Base-by-base conservation (phyloP, 306 rosid genomes). In the Clitoria ternatea region DNA sequence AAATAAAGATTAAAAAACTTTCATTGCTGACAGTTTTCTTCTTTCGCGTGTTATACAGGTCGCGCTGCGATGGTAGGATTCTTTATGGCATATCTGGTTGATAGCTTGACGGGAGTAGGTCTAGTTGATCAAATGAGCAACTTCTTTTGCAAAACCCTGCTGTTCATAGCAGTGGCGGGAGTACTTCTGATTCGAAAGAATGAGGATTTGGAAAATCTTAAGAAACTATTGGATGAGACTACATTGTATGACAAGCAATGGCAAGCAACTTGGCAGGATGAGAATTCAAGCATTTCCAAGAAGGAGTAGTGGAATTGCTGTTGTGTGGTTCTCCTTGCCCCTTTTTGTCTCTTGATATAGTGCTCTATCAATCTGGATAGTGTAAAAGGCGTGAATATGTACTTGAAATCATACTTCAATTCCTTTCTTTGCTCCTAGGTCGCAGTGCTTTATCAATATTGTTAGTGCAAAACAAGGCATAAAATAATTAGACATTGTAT, bases 181-280 rank as follows among this genome's bases (percentile, higher is more conserved):
- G 99, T 95, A 27, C 97, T 95, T 80, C 75, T 91, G 66, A 85
- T 95, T 78, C 86, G 97, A 73, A 89, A 95, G 90, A 95, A 89
- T 2, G 99, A 95, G 79, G 97, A 95, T 73, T 19, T 91, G 10
- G 99, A 86, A 2, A 91, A 80, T 30, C 40, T 91, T 27, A 91
- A 89, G 91, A 95, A 84, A 69, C 88, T 95, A 66, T 15, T 89
- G 3, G 97, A 95, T 0, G 99, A 89, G 89, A 91, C 99, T 17
- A 95, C 96, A 17, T 95, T 86, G 69, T 91, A 95, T 53, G 99
- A 95, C 83, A 95, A 87, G 83, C 99, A 95, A 85, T 95, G 99
- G 99, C 99, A 89, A 80, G 97, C 99, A 75, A 91, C 97, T 73
- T 95, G 99, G 97, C 87, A 87, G 85, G 99, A 91, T 50, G 90